These are phyloP conservation scores for Artemisia tridentata DNA, from an alignment of 129 eudicot genomes.

Conservation along the genomic window DNA sequence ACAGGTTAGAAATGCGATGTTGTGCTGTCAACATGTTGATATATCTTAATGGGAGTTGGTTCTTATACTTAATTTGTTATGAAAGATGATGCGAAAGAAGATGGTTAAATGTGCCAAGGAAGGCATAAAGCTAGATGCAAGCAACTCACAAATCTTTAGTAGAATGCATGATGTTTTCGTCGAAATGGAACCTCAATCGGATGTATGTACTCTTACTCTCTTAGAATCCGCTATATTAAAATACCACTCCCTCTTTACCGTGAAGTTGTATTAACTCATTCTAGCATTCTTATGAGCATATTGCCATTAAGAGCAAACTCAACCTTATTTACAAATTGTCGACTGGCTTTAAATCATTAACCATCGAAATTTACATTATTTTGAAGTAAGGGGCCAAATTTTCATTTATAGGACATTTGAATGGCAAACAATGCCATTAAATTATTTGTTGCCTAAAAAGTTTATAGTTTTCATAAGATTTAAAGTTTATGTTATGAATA, in stretches of 20 bases:
- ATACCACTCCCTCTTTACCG: background rate
- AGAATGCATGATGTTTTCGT: slow-evolving; percentile 80
- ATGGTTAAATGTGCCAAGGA: slow-evolving; percentile 83
- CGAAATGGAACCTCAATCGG: slow-evolving; percentile 74
- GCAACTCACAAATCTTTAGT: slow-evolving; percentile 72
- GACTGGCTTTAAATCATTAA: too few species aligned
- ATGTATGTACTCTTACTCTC: slow-evolving; percentile 36
- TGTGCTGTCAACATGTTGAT: background rate
- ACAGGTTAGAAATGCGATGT: slow-evolving; percentile 48
- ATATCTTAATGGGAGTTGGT: slow-evolving; percentile 8
- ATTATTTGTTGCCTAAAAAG: too few species aligned
- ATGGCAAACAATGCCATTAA: too few species aligned
- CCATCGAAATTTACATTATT: too few species aligned
- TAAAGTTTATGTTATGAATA: background rate
- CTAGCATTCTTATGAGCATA: background rate
- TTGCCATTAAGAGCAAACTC: background rate
- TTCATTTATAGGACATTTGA: too few species aligned
- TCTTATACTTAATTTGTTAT: background rate
- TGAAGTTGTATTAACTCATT: background rate
- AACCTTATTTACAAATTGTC: too few species aligned
- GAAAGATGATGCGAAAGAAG: slow-evolving; percentile 71
- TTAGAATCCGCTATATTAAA: too few species aligned
- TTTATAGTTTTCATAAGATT: too few species aligned
- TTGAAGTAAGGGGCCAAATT: too few species aligned
- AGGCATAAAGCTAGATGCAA: slow-evolving; percentile 62